These are phyloP conservation scores for Ocimum tenuiflorum DNA, from an alignment of 257 asterid species.

Conservation along the genomic window DNA sequence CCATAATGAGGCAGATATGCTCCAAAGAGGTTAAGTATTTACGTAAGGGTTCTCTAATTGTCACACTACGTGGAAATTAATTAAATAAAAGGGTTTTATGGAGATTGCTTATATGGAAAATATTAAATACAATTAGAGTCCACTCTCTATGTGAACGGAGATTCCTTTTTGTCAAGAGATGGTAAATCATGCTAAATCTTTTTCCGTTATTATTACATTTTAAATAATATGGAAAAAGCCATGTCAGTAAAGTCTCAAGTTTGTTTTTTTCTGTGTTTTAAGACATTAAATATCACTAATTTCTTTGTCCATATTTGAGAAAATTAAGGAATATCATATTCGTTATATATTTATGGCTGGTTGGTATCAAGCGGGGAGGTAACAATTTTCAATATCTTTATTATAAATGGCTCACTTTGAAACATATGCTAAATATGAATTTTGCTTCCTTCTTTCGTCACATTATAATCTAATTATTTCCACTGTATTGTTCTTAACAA, in stretches of 20 bases:
- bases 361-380: background rate
- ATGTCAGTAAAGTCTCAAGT: background rate
- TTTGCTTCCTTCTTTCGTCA: background rate
- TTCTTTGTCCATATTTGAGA: background rate
- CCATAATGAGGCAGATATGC: background rate
- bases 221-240: background rate
- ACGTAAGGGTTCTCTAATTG: background rate
- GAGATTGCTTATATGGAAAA: background rate
- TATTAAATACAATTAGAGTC: background rate
- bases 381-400: background rate
- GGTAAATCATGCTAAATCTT: background rate
- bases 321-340: background rate
- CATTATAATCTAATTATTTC: constrained; percentile 6
- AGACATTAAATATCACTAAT: background rate
- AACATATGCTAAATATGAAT: background rate
- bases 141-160: background rate
- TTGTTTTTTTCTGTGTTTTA: background rate
- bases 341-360: background rate
- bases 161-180: background rate
- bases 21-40: background rate
- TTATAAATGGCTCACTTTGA: background rate
- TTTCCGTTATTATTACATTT: background rate
- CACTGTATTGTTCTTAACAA: background rate
- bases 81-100: background rate
- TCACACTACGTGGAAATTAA: background rate